Evolutionary conservation across 495 filamentous ascomycete genomes (phyloP).

Genomic region (Venustampulla echinocandica): DNA sequence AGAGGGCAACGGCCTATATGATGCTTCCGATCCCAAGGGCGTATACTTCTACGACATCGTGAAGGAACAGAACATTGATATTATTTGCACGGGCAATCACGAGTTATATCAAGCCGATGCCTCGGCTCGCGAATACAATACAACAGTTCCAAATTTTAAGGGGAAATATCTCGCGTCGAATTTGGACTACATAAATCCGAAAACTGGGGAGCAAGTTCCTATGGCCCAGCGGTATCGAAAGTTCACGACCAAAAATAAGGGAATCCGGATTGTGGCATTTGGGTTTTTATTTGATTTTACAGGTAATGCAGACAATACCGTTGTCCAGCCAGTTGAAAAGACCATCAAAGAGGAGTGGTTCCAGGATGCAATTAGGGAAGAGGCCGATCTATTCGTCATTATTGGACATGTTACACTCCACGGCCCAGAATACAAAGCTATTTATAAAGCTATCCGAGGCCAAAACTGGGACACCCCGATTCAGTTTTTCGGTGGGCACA

Average conservation of each 20-base stretch:
- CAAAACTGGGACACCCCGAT: slow-evolving; percentile 74
- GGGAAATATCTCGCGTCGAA: slow-evolving; percentile 81
- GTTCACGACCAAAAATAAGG: slow-evolving; percentile 82
- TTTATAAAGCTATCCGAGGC: slow-evolving; percentile 73
- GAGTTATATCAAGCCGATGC: slow-evolving; percentile 81
- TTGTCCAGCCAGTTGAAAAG: slow-evolving; percentile 68
- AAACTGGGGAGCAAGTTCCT: slow-evolving; percentile 59
- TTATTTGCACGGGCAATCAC: slow-evolving; percentile 88
- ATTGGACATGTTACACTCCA: slow-evolving; percentile 77
- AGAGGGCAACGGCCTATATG: slow-evolving; percentile 96
- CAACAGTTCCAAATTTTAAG: slow-evolving; percentile 70
- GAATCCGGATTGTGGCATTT: slow-evolving; percentile 75
- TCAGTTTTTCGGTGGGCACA: slow-evolving; percentile 88
- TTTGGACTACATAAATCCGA: slow-evolving; percentile 73
- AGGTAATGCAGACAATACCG: slow-evolving; percentile 79
- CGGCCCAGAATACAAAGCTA: slow-evolving; percentile 64
- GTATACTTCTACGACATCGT: slow-evolving; percentile 81
- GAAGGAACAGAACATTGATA: slow-evolving; percentile 70
- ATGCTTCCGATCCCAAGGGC: slow-evolving; percentile 79
- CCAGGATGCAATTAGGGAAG: slow-evolving; percentile 71
- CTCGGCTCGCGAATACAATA: slow-evolving; percentile 63
- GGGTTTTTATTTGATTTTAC: slow-evolving; percentile 93
- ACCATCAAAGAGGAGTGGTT: slow-evolving; percentile 86
- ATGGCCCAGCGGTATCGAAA: slow-evolving; percentile 76
- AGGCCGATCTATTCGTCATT: slow-evolving; percentile 82